Percentiles rank a stretch among this genome's conserved stretches.
These are phyloP conservation scores for Auriscalpium microsporum DNA, from an alignment of 768 basidiomycete species.

Conservation along the genomic window DNA sequence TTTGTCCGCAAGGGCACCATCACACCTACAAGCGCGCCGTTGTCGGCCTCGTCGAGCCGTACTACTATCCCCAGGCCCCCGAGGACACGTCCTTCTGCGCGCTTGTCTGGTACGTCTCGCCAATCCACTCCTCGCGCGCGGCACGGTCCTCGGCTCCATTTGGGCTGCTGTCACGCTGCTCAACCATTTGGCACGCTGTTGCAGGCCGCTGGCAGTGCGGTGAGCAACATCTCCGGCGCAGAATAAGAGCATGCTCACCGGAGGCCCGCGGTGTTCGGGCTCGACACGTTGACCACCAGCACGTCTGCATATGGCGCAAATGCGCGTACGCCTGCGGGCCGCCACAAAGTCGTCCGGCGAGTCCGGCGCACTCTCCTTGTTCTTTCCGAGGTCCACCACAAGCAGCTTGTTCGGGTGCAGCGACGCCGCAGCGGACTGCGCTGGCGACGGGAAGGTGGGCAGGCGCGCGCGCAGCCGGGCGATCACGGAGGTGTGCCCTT, in stretches of 20 bases:
- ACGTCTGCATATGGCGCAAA: slow-evolving; percentile 91
- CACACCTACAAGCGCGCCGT: slow-evolving; percentile 85
- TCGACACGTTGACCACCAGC: slow-evolving; percentile 91
- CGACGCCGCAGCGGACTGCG: slow-evolving; percentile 32
- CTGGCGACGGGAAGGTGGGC: slow-evolving; percentile 36
- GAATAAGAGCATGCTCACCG: slow-evolving; percentile 38
- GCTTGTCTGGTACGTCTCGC: slow-evolving; percentile 49
- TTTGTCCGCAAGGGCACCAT: slow-evolving; percentile 25
- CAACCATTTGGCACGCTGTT: slow-evolving; percentile 68
- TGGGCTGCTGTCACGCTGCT: slow-evolving; percentile 59
- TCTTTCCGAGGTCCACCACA: slow-evolving; percentile 94
- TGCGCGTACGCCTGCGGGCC: slow-evolving; percentile 68
- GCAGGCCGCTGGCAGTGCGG: slow-evolving; percentile 50
- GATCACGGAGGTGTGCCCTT: slow-evolving; percentile 77
- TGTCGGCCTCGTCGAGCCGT: slow-evolving; percentile 85
- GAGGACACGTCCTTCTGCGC: slow-evolving; percentile 39
- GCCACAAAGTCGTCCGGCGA: slow-evolving; percentile 82
- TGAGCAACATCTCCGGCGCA: neutral
- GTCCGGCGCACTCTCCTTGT: slow-evolving; percentile 78
- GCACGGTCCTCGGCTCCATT: slow-evolving; percentile 36
- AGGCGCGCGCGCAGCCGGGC: slow-evolving; percentile 71
- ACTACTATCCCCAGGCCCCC: slow-evolving; percentile 79
- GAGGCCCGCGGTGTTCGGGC: slow-evolving; percentile 96
- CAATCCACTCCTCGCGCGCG: slow-evolving; percentile 52
- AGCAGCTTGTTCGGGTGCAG: slow-evolving; percentile 61